Evolutionary conservation across 495 filamentous ascomycete genomes (phyloP), one percentile per base, ranked within the genome.

Genomic region (Daldinia bambusicola): DNA sequence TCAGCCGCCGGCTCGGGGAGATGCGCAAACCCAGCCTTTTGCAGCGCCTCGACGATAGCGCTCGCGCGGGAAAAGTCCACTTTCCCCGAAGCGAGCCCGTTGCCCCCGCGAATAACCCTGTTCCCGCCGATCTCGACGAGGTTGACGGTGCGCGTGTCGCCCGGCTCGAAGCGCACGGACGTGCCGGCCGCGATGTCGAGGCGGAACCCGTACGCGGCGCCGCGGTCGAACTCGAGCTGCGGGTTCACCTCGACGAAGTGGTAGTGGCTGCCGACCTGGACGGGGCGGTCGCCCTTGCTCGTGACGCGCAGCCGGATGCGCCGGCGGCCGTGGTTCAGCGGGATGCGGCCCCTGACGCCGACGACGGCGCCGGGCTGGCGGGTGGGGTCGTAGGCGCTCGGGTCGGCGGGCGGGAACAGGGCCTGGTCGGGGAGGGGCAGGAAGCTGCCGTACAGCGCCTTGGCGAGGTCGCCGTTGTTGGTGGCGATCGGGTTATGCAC

Each of bases 231-330:
- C 75, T 92, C 88, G 60, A 99, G 83, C 78, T 91, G 88, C 20
- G 94, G 92, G 76, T 99, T 99, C 20, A 89, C 91, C 83, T 99
- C 95, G 74, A 97, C 87, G 78, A 99, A 93, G 80, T 98, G 94
- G 80, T 98, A 99, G 78, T 99, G 95, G 63, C 93, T 97, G 18
- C 95, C 95, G 65, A 94, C 91, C 87, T 97, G 94, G 68, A 98
- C 90, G 12, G 95, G 95, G 37, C 95, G 82, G 80, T 98, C 96
- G 2, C 95, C 96, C 64, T 89, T 93, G 77, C 92, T 97, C 67
- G 89, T 92, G 5, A 99, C 90, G 74, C 83, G 88, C 10, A 99
- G 80, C 69, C 77, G 82, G 48, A 94, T 91, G 50, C 94, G 83
- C 78, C 87, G 89, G 26, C 92, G 84, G 22, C 91, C 92, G 67